Base-by-base conservation (phyloP, 2,329 filamentous ascomycete genomes). In the Hirsutella rhossiliensis region DNA sequence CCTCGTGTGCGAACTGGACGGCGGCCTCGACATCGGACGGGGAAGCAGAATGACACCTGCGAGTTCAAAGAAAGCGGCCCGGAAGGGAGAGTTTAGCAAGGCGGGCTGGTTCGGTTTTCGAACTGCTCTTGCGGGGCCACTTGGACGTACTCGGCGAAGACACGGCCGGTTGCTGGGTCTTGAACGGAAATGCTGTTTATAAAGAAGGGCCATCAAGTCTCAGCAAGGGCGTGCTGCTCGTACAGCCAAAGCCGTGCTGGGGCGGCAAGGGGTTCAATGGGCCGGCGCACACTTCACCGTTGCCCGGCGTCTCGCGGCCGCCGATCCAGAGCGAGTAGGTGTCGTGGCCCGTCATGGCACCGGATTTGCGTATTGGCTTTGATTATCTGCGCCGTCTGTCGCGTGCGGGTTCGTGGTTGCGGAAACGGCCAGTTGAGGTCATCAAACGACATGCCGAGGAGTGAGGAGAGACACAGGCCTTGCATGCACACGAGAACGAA, bases 1-100 rank as follows among this genome's bases (percentile, higher is more conserved):
- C 80, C 42, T 72, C 71, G 37, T 81, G 73, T 18, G 84, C 84
- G 15, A 50, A 34, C 11, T 53, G 44, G n/a, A 63, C 48, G 13
- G 56, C 54, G 0, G 44, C 47, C 12, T 59, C 52, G 12, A 62
- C 51, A 37, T 63, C 61, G 15, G 50, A 38, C 1, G 45, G 37
- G 3, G 57, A 60, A 9, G 59, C 59, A 6, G 56, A 54, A 34
- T 59, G 54, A n/a, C 52, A 58, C 40, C 57, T 59, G 27, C 3
- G 12, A 23, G 23, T 23, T 23, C 23, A 23, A 7, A 23, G 23
- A 23, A 7, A 23, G 7, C 7, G 23, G 23, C 8, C 3, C 8
- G 7, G 23, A 1, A 4, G 15, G 34, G 34, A 9, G 32, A 34
- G 38, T 15, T 29, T 4, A 38, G 20, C 11, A 37, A n/a, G 6